Conservation (phyloP, 345 rosid genomes). For the Conringia planisiliqua region DNA sequence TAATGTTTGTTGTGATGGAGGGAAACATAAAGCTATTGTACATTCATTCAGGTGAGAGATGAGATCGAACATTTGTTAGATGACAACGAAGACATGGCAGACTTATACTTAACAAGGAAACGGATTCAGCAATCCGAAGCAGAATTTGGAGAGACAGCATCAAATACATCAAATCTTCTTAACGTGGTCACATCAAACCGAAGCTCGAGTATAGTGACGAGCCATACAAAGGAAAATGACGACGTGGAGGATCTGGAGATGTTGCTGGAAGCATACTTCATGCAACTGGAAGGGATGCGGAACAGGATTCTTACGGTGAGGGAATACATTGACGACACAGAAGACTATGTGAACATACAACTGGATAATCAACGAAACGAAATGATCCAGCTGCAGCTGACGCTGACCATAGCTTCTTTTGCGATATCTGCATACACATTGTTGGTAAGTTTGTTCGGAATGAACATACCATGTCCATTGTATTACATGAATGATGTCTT, state of each 20-base stretch:
- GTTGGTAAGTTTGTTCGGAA: constrained; percentile 62
- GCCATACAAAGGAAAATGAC: constrained; percentile 41
- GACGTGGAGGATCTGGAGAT: constrained; percentile 84
- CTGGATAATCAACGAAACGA: constrained; percentile 88
- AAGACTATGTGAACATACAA: constrained; percentile 91
- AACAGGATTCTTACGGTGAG: constrained; percentile 51
- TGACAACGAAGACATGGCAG: constrained; percentile 88
- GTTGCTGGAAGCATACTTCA: background rate
- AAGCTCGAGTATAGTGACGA: constrained; percentile 60
- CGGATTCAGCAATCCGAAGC: constrained; percentile 74
- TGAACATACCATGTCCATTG: constrained; percentile 72
- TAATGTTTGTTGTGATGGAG: background rate
- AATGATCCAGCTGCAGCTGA: constrained; percentile 83
- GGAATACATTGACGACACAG: constrained; percentile 92
- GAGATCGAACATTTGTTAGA: constrained; percentile 82
- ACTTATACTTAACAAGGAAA: constrained; percentile 76
- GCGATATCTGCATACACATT: constrained; percentile 66
- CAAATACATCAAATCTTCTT: constrained; percentile 39
- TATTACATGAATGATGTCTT: constrained; percentile 45
- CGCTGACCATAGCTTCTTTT: constrained; percentile 76
- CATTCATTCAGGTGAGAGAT: constrained; percentile 67
- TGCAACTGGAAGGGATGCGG: background rate
- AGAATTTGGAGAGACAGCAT: constrained; percentile 40
- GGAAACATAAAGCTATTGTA: background rate
- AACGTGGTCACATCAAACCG: constrained; percentile 49